Conservation (phyloP, 176 grass and related monocot species). For the Coix lacrymajobi region DNA sequence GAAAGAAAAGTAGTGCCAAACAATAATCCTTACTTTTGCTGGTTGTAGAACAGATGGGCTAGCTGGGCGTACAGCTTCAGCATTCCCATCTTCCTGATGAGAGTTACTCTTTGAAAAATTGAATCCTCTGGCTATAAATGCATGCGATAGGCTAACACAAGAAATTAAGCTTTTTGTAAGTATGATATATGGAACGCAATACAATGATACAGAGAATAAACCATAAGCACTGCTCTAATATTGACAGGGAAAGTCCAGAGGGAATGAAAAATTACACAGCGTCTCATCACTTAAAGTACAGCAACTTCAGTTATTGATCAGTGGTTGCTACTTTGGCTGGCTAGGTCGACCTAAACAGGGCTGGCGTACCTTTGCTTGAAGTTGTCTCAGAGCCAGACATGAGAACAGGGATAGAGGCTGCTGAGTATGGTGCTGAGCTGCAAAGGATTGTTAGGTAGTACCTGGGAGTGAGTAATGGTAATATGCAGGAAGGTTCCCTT, state of each 20-base stretch:
- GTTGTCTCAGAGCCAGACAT: conserved; percentile 85
- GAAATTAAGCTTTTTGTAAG: neutral
- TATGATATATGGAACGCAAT: neutral
- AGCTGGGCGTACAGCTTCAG: neutral
- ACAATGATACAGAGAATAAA: neutral
- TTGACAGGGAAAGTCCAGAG: conserved; percentile 1
- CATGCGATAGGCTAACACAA: neutral
- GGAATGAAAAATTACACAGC: neutral
- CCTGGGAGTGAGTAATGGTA: conserved; percentile 88
- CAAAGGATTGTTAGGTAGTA: conserved; percentile 87
- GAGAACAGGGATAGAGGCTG: conserved; percentile 78
- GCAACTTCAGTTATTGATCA: conserved; percentile 8
- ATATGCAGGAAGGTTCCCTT: conserved; percentile 98
- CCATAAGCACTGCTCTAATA: neutral
- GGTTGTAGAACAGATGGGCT: neutral
- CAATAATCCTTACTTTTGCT: neutral
- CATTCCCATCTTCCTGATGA: neutral
- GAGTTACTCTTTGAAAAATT: neutral
- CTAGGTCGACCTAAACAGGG: conserved; percentile 94
- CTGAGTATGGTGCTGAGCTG: conserved; percentile 82
- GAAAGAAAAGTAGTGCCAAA: neutral
- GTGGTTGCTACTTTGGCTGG: conserved; percentile 1
- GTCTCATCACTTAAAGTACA: neutral
- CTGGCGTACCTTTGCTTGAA: conserved; percentile 91
- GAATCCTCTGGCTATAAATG: neutral